Base-by-base conservation (phyloP, 768 basidiomycete species). In the Termitomyces sp. region DNA sequence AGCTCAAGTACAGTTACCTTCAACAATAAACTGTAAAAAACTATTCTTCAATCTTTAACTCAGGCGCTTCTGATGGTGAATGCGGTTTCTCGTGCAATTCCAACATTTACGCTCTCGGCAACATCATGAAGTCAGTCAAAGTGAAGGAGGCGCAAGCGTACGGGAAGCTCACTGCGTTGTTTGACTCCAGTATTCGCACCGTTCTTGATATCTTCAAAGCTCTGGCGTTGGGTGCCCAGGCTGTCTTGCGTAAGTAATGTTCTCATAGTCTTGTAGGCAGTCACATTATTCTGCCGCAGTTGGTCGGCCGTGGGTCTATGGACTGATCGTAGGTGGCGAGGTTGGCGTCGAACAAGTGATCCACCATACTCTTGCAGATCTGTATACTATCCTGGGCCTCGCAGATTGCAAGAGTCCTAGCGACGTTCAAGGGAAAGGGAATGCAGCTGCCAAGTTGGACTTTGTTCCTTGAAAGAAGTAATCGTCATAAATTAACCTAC, bases 141-240 rank as follows among this genome's bases (percentile, higher is more conserved):
- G 75, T 91, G 60, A 76, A 74, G 55, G 76, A 73, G 4, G 88
- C 88, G 0, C 88, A 91, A 68, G 69, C 69, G 6, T 72, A 79
- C 13, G 89, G 89, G 1, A 82, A 82, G 59, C 72, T 92, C 42
- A 86, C 88, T 1, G 74, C 94, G 39, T 75, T 95, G 3, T 92
- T 90, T 66, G 88, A 89, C 68, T 93, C 87, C 55, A 92, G 94
- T 7, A 88, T 95, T 61, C 84, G 94, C 46, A 90, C 88, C 0
- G 94, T 91, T 12, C 84, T 85, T 48, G 94, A 96, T 63, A 84
- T 94, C 50, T 80, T 93, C 73, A 91, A 91, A 72, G 94, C 94
- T 0, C 74, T 95, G 33, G 92, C 92, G 1, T 78, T 95, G 0
- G 93, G 94, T 45, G 94, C 94, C 8, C 88, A 95, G 66, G 92